Evolutionary conservation across 2,329 filamentous ascomycete species (phyloP).

Genomic region (Plenodomus tracheiphilus): DNA sequence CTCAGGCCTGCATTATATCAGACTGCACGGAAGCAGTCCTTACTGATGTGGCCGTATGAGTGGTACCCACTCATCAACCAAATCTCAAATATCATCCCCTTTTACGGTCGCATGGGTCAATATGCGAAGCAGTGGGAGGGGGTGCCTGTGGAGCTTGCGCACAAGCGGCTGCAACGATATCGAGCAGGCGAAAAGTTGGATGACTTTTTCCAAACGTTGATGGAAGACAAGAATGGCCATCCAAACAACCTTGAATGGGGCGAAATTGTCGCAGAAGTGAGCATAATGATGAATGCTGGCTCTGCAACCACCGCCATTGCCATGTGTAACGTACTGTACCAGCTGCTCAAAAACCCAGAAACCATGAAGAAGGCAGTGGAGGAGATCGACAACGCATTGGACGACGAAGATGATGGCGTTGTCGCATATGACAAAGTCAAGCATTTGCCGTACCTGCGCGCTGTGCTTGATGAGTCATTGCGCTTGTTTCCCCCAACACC

Average conservation of each 20-base stretch:
- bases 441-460: slow-evolving; percentile 42
- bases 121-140: slow-evolving; percentile 51
- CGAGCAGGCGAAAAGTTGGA: slow-evolving; percentile 58
- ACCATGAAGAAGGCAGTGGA: slow-evolving; percentile 27
- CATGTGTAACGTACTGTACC: slow-evolving; percentile 58
- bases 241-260: slow-evolving; percentile 57
- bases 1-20: slow-evolving; percentile 55
- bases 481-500: slow-evolving; percentile 52
- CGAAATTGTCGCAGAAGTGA: slow-evolving; percentile 61
- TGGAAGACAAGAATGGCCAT: slow-evolving; percentile 55
- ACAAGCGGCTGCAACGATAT: slow-evolving; percentile 52
- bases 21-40: slow-evolving; percentile 56
- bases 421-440: slow-evolving; percentile 35
- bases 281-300: slow-evolving; percentile 57
- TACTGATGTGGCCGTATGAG: slow-evolving; percentile 55
- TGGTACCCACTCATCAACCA: slow-evolving; percentile 56
- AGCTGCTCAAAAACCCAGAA: slow-evolving; percentile 54
- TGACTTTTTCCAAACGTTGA: slow-evolving; percentile 63
- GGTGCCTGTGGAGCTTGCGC: slow-evolving; percentile 54
- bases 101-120: slow-evolving; percentile 47
- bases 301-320: slow-evolving; percentile 58
- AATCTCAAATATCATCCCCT: slow-evolving; percentile 52
- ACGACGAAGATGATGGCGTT: slow-evolving; percentile 29
- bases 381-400: slow-evolving; percentile 33
- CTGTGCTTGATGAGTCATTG: slow-evolving; percentile 51